Evolutionary conservation across 306 rosid species (phyloP).

Genomic region (Pyrus betulifolia): DNA sequence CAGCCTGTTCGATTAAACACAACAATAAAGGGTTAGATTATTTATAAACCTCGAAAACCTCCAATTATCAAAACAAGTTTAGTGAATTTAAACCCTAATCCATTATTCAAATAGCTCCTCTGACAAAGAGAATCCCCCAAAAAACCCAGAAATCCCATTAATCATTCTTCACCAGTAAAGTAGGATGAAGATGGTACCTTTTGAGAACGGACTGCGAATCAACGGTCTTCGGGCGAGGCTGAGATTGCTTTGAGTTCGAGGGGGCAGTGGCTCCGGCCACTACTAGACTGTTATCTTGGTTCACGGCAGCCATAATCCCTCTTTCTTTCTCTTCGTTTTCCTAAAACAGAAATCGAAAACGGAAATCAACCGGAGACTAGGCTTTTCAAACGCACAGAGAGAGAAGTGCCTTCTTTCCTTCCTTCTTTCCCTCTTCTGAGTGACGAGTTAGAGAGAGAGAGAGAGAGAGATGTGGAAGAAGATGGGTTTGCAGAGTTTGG

Average conservation of each 20-base stretch:
- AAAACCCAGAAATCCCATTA: neutral
- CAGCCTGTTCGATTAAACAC: conserved; percentile 41
- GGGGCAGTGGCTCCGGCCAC: conserved; percentile 25
- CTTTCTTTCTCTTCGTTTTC: neutral
- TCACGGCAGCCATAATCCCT: conserved; percentile 47
- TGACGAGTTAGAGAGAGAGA: neutral
- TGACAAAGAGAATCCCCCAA: neutral
- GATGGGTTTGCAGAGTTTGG: neutral
- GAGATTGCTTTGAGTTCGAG: conserved; percentile 42
- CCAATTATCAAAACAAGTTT: neutral
- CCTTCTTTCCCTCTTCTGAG: conserved; percentile 1
- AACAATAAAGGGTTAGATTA: conserved; percentile 9
- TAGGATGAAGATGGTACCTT: conserved; percentile 26
- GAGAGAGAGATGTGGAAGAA: neutral
- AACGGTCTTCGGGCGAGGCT: conserved; percentile 41
- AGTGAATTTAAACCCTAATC: neutral
- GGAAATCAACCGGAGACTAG: neutral
- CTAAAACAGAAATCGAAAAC: neutral
- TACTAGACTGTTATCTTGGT: conserved; percentile 33
- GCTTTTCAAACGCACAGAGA: neutral
- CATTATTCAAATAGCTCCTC: neutral
- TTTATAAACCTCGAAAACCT: neutral
- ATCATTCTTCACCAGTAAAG: neutral
- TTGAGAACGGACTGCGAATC: conserved; percentile 85
- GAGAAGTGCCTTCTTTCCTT: neutral